Evolutionary conservation across 148 eudicot genomes (phyloP).

Genomic region (Chenopodium suecicum): DNA sequence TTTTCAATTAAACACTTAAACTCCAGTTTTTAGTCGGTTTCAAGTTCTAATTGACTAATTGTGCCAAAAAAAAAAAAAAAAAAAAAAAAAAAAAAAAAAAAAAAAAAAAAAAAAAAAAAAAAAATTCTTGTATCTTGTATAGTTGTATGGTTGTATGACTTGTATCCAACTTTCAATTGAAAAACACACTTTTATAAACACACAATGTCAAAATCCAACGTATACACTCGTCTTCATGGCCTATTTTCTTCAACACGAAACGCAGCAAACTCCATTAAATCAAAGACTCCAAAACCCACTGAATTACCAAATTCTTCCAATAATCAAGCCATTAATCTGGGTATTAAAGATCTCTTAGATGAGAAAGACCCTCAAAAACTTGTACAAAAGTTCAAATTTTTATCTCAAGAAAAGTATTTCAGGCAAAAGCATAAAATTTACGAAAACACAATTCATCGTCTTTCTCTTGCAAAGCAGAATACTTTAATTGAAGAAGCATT

Average conservation of each 20-base stretch:
- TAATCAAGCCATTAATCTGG: background rate
- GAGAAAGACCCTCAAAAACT: conserved; percentile 18
- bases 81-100: too few relatives aligned
- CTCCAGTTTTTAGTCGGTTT: too few relatives aligned
- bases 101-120: too few relatives aligned
- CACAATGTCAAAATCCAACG: conserved; percentile 9
- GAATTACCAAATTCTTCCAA: background rate
- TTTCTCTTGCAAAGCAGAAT: conserved; percentile 7
- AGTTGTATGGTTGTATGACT: too few relatives aligned
- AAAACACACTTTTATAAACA: too few relatives aligned
- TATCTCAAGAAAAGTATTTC: conserved; percentile 5
- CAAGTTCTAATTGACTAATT: too few relatives aligned
- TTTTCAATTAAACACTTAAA: too few relatives aligned
- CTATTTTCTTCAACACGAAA: conserved; percentile 13
- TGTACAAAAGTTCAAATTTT: conserved; percentile 16
- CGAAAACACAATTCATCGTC: conserved; percentile 16
- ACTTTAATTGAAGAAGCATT: conserved; percentile 18
- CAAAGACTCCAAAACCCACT: conserved; percentile 4
- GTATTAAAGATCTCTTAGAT: conserved; percentile 9
- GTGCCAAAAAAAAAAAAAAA: too few relatives aligned
- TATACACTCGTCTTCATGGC: conserved; percentile 3
- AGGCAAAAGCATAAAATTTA: conserved; percentile 2
- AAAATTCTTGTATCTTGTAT: too few relatives aligned
- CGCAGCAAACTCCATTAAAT: conserved; percentile 2
- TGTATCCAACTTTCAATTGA: background rate